Base-by-base conservation (phyloP, 148 eudicot genomes). In the Simmondsia chinensis region DNA sequence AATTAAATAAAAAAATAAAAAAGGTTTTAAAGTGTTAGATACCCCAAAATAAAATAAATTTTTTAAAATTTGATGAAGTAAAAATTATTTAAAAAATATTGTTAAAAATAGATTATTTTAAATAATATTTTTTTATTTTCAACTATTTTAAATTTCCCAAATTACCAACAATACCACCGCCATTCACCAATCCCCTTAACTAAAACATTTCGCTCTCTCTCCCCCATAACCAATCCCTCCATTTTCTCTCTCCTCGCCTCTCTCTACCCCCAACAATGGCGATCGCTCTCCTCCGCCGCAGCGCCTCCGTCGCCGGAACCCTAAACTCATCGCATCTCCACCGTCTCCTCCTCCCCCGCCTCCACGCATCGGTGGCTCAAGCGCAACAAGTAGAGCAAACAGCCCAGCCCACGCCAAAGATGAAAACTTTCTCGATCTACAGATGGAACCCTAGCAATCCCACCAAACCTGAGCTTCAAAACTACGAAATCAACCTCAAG, bases 381-480 rank as follows among this genome's bases (percentile, higher is more conserved):
- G 36, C 65, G 28, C 47, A 20, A 29, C 43, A 9, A 14, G 37
- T 16, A 42, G 27, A 11, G 60, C 40, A n/a, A 55, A 33, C n/a
- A 11, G 36, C 63, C 27, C 20, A 7, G 19, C 1, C 59, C 33
- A 3, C 4, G 12, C 2, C 36, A 13, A 10, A 43, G 10, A 21
- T 69, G 39, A 82, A 87, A 48, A 76, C 76, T 35, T 87, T 87
- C 74, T 82, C 83, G 59, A 86, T 91, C 68, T 91, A 91, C 81
- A 70, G 99, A 0, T 91, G 99, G 99, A 82, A 57, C 50, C 99
- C 95, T 0, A 77, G 79, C 25, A 67, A 61, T 22, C 86, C 99
- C 0, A 15, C 60, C 2, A 91, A 91, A 6, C 95, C 99, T 0
- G 47, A 64, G 17, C 74, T 85, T 39, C 37, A 82, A 24, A 53